Evolutionary conservation across 257 asterid genomes (phyloP), one percentile per base, ranked within the genome.

Genomic region (Euphrasia confusa): DNA sequence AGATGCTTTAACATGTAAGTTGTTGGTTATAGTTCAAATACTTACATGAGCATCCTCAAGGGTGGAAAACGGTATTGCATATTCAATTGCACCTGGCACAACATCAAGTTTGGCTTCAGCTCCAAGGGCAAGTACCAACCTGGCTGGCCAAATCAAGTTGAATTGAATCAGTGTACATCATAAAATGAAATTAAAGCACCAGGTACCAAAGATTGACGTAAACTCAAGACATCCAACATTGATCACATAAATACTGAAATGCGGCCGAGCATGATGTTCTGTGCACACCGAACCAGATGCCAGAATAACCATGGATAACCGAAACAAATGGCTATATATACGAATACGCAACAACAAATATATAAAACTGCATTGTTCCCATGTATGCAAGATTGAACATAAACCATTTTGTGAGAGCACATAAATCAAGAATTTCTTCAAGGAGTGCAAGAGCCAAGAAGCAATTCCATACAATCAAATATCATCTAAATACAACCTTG

Each of bases 111-210:
- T 86, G 70, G 97, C 61, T 71, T 89, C 95, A 71, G 96, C 94
- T 80, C 97, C 99, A 53, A 89, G 80, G 15, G 99, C 97, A 82
- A 92, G 87, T 65, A 92, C 97, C 96, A 92, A 82, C 98, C 97
- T 92, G 85, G 84, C 98, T 88, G 87, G 81, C 91, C 90, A 75
- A 70, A 73, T 72, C 48, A 75, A 79, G 55, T 52, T 60, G 71
- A 54, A 66, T 64, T 65, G 71, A 56, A 68, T 78, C 78, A 84
- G 79, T 14, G 73, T 42, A 48, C 26, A 14, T 24, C 47, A 54
- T 52, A 40, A 27, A 55, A 42, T 63, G 72, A 30, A 55, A 73
- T 56, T 50, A 67, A 70, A 76, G 50, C 56, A 69, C 32, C 54
- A 10, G 50, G 59, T 68, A 53, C 44, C 26, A 26, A 72, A 65